Conservation (phyloP, 257 asterid species). For the Plantago ovata region DNA sequence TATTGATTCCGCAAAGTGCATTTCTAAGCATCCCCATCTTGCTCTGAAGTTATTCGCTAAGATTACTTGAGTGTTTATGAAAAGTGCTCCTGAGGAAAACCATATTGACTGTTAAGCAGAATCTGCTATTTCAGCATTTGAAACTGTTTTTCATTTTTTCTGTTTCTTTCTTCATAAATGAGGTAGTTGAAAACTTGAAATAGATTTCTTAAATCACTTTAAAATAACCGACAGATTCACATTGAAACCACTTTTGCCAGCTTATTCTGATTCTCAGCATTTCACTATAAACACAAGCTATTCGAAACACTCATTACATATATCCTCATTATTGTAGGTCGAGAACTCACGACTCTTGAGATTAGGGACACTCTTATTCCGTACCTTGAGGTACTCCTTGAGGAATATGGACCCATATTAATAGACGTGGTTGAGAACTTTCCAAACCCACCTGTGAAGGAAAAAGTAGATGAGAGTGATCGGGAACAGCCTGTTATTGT, state of each 20-base stretch:
- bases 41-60: no score
- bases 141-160: no score
- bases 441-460: conserved; percentile 59
- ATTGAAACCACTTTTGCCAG: neutral
- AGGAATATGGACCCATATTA: conserved; percentile 61
- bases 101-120: no score
- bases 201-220: no score
- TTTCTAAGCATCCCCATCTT: no score
- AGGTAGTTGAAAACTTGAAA: no score
- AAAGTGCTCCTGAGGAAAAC: no score
- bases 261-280: neutral
- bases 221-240: no score
- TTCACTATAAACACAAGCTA: conserved; percentile 3
- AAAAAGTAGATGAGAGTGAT: conserved; percentile 38
- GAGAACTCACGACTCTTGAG: conserved; percentile 92
- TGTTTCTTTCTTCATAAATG: no score
- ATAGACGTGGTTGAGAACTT: conserved; percentile 74
- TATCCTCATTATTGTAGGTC: conserved; percentile 40
- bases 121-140: no score
- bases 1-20: conserved; percentile 5
- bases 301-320: no score
- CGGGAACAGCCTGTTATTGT: conserved; percentile 28
- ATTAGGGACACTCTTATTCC: conserved; percentile 89
- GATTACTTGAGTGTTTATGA: no score
- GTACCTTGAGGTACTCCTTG: conserved; percentile 67